Evolutionary conservation across 345 rosid genomes (phyloP).

Genomic region (Gossypium thurberi): DNA sequence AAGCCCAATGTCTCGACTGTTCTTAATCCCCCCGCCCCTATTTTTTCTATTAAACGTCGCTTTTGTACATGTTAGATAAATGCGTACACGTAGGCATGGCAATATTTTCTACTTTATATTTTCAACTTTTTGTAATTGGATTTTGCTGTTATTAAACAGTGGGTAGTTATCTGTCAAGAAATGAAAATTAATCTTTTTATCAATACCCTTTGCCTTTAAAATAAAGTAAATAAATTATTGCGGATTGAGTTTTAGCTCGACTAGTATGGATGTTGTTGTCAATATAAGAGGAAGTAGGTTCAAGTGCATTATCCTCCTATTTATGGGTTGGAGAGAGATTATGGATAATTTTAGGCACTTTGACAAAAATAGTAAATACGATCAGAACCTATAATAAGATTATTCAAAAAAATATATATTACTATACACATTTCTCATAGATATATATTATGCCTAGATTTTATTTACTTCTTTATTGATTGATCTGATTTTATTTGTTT

Average conservation of each 20-base stretch:
- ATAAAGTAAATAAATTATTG: neutral
- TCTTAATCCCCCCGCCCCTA: too few relatives aligned
- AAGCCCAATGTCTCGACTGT: neutral
- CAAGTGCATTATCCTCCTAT: too few relatives aligned
- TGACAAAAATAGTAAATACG: too few relatives aligned
- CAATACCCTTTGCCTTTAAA: neutral
- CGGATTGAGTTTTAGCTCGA: too few relatives aligned
- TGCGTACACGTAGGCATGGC: neutral
- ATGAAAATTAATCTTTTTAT: neutral
- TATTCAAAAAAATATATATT: too few relatives aligned
- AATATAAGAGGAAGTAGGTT: too few relatives aligned
- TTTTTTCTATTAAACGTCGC: neutral
- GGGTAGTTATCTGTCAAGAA: neutral
- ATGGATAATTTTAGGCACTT: accelerated
- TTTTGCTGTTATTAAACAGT: neutral
- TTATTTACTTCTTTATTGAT: neutral
- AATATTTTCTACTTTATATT: neutral
- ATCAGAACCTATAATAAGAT: too few relatives aligned
- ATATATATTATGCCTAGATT: too few relatives aligned
- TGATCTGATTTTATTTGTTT: too few relatives aligned
- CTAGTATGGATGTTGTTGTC: accelerated
- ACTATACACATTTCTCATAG: too few relatives aligned
- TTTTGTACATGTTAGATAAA: neutral
- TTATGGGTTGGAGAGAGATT: accelerated
- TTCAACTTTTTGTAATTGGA: neutral